These are phyloP conservation scores for Hanseniaspora opuntiae DNA, from an alignment of 805 yeast genomes.

Conservation along the genomic window DNA sequence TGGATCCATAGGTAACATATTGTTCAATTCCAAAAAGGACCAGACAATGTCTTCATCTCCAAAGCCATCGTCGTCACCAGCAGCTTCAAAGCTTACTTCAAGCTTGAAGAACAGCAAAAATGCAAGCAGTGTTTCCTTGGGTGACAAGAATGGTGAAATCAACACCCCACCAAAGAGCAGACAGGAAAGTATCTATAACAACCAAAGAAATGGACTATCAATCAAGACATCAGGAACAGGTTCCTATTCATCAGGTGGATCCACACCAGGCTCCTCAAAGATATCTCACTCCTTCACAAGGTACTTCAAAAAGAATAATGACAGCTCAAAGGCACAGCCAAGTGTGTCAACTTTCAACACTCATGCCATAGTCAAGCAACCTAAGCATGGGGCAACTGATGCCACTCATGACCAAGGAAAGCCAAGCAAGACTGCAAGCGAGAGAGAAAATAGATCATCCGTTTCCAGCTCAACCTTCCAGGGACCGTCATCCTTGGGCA, in stretches of 20 bases:
- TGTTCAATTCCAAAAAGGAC: constrained; percentile 20
- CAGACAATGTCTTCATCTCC: constrained; percentile 13
- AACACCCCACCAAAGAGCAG: constrained; percentile 23
- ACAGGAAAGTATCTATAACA: constrained; percentile 24
- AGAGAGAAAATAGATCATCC: not conserved
- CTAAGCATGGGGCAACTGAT: not conserved
- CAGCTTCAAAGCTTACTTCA: constrained; percentile 6
- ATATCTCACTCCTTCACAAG: constrained; percentile 8
- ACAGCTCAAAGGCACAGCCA: constrained; percentile 1
- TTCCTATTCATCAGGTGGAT: not conserved
- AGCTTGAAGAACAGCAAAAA: constrained; percentile 7
- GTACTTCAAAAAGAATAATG: constrained; percentile 8
- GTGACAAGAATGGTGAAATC: constrained; percentile 21
- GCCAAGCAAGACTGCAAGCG: not conserved
- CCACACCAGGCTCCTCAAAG: constrained; percentile 8
- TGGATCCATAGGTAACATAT: constrained; percentile 25
- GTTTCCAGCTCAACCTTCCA: constrained; percentile 12
- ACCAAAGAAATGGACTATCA: constrained; percentile 19
- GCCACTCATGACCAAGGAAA: not conserved
- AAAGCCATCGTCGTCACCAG: constrained; percentile 7
- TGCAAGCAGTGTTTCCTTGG: constrained; percentile 17
- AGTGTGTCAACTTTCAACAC: constrained; percentile 13
- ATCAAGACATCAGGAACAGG: not conserved
- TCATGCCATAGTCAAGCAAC: constrained; percentile 10
- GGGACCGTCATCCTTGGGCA: constrained; percentile 13